Evolutionary conservation across 1,284 basidiomycete genomes (phyloP).

Genomic region (Cryptococcus deneoformans): DNA sequence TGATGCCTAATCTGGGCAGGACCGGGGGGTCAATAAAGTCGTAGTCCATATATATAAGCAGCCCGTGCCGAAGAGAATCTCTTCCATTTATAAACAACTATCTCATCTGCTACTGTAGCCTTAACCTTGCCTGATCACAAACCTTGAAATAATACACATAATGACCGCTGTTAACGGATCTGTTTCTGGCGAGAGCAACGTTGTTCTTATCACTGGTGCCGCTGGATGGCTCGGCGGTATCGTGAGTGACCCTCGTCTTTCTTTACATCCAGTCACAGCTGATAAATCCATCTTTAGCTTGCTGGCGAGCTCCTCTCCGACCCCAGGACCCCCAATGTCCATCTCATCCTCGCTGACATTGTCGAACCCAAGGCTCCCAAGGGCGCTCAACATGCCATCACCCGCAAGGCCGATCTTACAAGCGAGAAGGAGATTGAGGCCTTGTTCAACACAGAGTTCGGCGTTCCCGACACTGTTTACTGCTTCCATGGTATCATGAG

Average conservation of each 20-base stretch:
- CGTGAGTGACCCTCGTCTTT: constrained; percentile 16
- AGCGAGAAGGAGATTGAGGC: constrained; percentile 51
- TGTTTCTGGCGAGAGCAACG: constrained; percentile 13
- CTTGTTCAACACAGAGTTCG: constrained; percentile 47
- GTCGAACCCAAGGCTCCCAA: constrained; percentile 55
- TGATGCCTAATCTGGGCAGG: too few species aligned
- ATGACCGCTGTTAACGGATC: too few species aligned
- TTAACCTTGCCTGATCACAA: too few species aligned
- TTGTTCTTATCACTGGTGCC: constrained; percentile 43
- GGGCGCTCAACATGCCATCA: constrained; percentile 45
- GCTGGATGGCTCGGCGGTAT: constrained; percentile 45
- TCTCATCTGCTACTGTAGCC: too few species aligned
- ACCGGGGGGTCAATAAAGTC: too few species aligned
- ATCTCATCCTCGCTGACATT: constrained; percentile 47
- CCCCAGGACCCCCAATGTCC: constrained; percentile 38
- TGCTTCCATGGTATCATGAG: constrained; percentile 65
- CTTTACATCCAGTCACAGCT: background rate
- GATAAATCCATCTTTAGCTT: constrained; percentile 19
- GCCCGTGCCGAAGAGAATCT: too few species aligned
- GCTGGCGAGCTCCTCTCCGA: constrained; percentile 38
- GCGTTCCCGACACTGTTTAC: constrained; percentile 50
- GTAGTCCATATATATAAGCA: too few species aligned
- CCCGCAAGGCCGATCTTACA: constrained; percentile 56
- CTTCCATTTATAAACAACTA: too few species aligned
- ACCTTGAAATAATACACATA: too few species aligned